Evolutionary conservation across 2,329 filamentous ascomycete species (phyloP).

Genomic region (Fusarium sp.): DNA sequence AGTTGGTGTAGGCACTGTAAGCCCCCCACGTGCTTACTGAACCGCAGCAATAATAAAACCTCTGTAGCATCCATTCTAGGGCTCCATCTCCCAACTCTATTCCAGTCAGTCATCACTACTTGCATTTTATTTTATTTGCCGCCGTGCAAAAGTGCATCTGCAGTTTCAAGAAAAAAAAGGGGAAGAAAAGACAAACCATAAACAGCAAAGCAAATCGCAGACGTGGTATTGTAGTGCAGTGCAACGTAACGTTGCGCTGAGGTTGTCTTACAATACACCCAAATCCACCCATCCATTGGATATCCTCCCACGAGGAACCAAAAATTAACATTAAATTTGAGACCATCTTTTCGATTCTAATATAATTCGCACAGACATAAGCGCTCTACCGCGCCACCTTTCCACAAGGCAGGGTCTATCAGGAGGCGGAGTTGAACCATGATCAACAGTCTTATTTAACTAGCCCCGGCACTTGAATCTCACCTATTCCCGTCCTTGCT

Average conservation of each 20-base stretch:
- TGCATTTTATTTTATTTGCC: slow-evolving; percentile 5
- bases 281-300: slow-evolving; percentile 13
- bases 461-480: slow-evolving; percentile 25
- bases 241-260: slow-evolving; percentile 44
- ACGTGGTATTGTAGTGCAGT: slow-evolving; percentile 41
- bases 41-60: no score
- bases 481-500: slow-evolving; percentile 5
- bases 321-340: slow-evolving; percentile 12
- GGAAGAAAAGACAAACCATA: no score
- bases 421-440: slow-evolving; percentile 26
- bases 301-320: slow-evolving; percentile 4
- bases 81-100: not conserved
- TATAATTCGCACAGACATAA: not conserved
- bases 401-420: slow-evolving; percentile 10
- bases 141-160: slow-evolving; percentile 12
- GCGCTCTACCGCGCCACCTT: not conserved
- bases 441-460: slow-evolving; percentile 40
- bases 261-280: slow-evolving; percentile 15
- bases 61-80: not conserved
- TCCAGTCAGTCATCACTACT: not conserved
- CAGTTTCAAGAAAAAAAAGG: no score
- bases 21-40: not conserved
- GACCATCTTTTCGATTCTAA: slow-evolving; percentile 6
- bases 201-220: not conserved
- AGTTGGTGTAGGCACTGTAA: not conserved